Base-by-base conservation (phyloP, 169 alveolate species). In the Cyclospora cayetanensis region DNA sequence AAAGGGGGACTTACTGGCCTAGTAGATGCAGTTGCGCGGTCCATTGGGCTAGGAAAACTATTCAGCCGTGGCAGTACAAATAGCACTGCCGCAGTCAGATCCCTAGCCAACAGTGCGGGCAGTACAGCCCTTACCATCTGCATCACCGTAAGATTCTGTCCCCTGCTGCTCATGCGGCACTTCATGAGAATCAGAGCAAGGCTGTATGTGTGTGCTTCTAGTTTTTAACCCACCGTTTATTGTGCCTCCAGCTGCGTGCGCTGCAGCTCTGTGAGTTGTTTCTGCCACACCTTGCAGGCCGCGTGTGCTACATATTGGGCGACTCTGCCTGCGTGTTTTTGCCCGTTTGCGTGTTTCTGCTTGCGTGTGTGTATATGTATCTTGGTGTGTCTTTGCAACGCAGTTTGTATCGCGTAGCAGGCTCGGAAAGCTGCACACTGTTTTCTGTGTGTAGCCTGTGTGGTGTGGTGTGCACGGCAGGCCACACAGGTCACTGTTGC, bases 401-500 rank as follows among this genome's bases (percentile, higher is more conserved):
- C 34, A 34, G 46, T 18, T 29, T 55, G 3, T 4, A n/a, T 3
- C 63, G 9, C 0, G 22, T 39, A 25, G 20, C n/a, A 22, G 39
- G 35, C 60, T 52, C 3, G 31, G 12, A 20, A 9, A 41, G 15
- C 42, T 25, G 31, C 18, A n/a, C n/a, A n/a, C n/a, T n/a, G n/a
- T n/a, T n/a, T n/a, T n/a, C n/a, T n/a, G n/a, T n/a, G n/a, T n/a
- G 65, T 12, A 15, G 22, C 35, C 20, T 68, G 2, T 1, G n/a
- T 34, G 15, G 20, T 60, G 34, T 18, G 34, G 41, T 65, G 37
- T 5, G 35, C 50, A 20, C 37, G n/a, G 55, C 88, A 90, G 94
- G 77, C 85, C 34, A 55, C 94, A 37, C 52, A 52, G 52, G 52
- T 96, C 34, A 91, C 96, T 55, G 99, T 98, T 52, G 99, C 99